Evolutionary conservation across 108 stramenopile genomes (phyloP), one percentile per base, ranked within the genome.

Genomic region (Schizochytrium sp.): DNA sequence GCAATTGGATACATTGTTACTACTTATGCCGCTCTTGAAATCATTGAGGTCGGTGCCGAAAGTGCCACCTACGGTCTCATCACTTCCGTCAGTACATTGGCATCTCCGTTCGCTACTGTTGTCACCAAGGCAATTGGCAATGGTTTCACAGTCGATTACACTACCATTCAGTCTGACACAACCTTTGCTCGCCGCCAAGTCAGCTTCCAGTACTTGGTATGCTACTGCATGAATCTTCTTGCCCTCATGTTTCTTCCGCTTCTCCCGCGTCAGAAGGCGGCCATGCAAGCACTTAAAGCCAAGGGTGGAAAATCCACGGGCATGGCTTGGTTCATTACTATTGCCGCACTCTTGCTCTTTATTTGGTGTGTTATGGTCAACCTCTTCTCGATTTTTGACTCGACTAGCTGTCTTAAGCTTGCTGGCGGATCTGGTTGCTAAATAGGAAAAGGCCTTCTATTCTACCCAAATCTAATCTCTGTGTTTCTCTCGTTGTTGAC

Each of bases 1-100:
- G 59, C 59, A 17, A 60, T 60, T 60, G 59, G 59, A 60, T 60
- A 60, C 59, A 60, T 60, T 60, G 59, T 60, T n/a, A 60, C 59
- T n/a, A 60, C 59, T 17, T 60, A 60, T 60, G 59, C 59, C 59
- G 19, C 28, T 17, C 59, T 60, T 0, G 59, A 60, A n/a, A n/a
- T 60, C 1, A 60, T 60, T n/a, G 59, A 60, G 59, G 59, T n/a
- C 17, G 59, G 59, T n/a, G 28, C 19, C 2, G 59, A 60, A n/a
- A n/a, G 19, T n/a, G 59, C 59, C 1, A 60, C 59, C 19, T 60
- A 60, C 2, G 59, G 59, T n/a, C 17, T 60, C 19, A n/a, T 60
- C 28, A 60, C 59, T n/a, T 17, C 59, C 59, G 59, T 60, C 19
- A n/a, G 19, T 17, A 60, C 59, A 17, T 2, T 60, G 59, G 59